Evolutionary conservation across 345 rosid species (phyloP), one percentile per base, ranked within the genome.

Genomic region (Excoecaria cochinchinensis): DNA sequence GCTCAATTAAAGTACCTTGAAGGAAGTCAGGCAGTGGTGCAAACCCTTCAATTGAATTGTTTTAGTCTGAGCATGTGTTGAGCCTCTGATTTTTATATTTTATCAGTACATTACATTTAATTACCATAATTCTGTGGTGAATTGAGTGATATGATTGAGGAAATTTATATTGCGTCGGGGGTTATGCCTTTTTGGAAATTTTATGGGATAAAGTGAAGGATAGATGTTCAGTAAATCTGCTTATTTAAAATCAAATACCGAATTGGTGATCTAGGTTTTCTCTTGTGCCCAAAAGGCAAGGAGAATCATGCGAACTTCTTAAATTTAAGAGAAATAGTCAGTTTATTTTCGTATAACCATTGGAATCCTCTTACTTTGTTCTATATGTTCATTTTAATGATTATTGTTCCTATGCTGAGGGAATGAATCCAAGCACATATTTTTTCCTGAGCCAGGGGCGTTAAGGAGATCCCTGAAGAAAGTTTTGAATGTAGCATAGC

Each of bases 401-500:
- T 62, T 31, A 38, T 15, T 36, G 11, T 38, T 19, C 36, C 6
- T 58, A 9, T 21, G 10, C 13, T 58, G 36, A 58, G 62, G 62
- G 62, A 58, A n/a, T 58, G 74, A 46, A 9, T 69, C 48, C 40
- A 25, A 22, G 39, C 52, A 31, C 13, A 31, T 31, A 31, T 31
- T 0, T 31, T 31, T 31, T 31, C 31, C 31, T 31, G 31, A 31
- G 31, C 31, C 31, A 66, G 70, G 21, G 24, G 31, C 36, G n/a
- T 46, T 21, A 53, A 47, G 12, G 51, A 40, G 51, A 1, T 4
- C 40, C 46, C 25, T 5, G 13, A 64, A 8, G 36, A 46, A 44
- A 42, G 70, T 36, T 7, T 66, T 44, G 14, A 15, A 66, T 53
- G 70, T 46, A 66, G n/a, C 46, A 5, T 47, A 48, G 71, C 71